These are phyloP conservation scores for Suillus hirtellus DNA, from an alignment of 768 basidiomycete species.

Conservation along the genomic window DNA sequence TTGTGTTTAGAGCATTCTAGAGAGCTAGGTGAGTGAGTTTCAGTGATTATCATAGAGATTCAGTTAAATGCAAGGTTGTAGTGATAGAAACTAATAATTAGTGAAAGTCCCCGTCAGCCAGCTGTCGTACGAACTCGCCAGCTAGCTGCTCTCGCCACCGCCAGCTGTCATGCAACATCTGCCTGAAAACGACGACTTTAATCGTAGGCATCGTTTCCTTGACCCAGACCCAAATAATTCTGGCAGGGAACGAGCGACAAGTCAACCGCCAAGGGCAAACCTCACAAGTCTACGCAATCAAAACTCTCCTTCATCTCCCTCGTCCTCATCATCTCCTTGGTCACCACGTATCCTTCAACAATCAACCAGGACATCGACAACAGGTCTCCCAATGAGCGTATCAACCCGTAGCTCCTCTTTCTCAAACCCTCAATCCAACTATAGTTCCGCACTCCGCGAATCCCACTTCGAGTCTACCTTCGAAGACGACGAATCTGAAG, in stretches of 20 bases:
- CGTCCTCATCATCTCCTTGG: slow-evolving; percentile 49
- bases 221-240: slow-evolving; percentile 41
- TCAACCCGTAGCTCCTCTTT: slow-evolving; percentile 72
- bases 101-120: background rate
- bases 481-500: slow-evolving; percentile 79
- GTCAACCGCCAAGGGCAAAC: slow-evolving; percentile 63
- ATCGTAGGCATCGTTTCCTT: slow-evolving; percentile 60
- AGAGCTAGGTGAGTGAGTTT: background rate
- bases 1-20: slow-evolving; percentile 2
- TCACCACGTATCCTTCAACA: slow-evolving; percentile 38
- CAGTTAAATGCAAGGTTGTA: background rate
- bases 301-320: slow-evolving; percentile 51
- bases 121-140: background rate
- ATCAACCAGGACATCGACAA: slow-evolving; percentile 21
- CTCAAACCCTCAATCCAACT: slow-evolving; percentile 56
- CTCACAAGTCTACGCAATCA: slow-evolving; percentile 27
- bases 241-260: slow-evolving; percentile 64
- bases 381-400: slow-evolving; percentile 48
- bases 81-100: slow-evolving; percentile 4
- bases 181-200: slow-evolving; percentile 50
- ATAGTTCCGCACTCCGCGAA: slow-evolving; percentile 67
- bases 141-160: background rate
- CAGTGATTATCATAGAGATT: background rate
- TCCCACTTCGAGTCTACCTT: slow-evolving; percentile 72
- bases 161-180: slow-evolving; percentile 31